Evolutionary conservation across 2,329 filamentous ascomycete species (phyloP), one percentile per base, ranked within the genome.

Genomic region (Coniochaeta ligniaria): DNA sequence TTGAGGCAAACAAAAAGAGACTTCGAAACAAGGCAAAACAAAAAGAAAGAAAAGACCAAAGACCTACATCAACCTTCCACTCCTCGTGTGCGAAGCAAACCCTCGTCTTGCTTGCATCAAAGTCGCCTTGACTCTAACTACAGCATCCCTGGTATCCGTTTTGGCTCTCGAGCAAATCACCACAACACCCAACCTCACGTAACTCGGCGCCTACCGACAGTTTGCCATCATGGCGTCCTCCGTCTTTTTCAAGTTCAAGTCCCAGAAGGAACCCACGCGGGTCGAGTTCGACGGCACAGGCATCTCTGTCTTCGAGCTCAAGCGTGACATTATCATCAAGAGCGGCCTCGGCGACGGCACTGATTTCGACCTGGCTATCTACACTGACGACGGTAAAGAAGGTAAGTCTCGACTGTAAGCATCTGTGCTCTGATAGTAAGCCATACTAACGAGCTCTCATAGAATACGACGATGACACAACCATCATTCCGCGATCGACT

Each of bases 221-320:
- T n/a, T 64, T 62, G 63, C 73, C 79, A 86, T 71, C 71, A 97
- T 97, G 93, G 86, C 92, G 73, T 96, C 95, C 61, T 98, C 93
- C 67, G 95, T 99, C 72, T 98, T 97, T 79, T 99, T 97, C 90
- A 96, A 96, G 80, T 99, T 99, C 88, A 98, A 97, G 80, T 98
- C 94, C 68, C 92, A 96, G 74, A 97, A 92, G 80, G 95, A 98
- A 73, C 91, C 92, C 63, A 92, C 92, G 61, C 87, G 93, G 72
- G 92, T 99, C 70, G 91, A 93, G 72, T 98, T 99, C 75, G 94
- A 99, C 77, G 95, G 95, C 72, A 97, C 94, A 69, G 92, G 92
- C 76, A 96, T 98, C 72, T 96, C 94, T 63, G 95, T 98, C 65
- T 99, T 98, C 78, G 96, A 99, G 74, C 83, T 99, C 72, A 99